Evolutionary conservation across 352 stramenopile genomes (phyloP), one percentile per base, ranked within the genome.

Genomic region (Phytophthora kernoviae): DNA sequence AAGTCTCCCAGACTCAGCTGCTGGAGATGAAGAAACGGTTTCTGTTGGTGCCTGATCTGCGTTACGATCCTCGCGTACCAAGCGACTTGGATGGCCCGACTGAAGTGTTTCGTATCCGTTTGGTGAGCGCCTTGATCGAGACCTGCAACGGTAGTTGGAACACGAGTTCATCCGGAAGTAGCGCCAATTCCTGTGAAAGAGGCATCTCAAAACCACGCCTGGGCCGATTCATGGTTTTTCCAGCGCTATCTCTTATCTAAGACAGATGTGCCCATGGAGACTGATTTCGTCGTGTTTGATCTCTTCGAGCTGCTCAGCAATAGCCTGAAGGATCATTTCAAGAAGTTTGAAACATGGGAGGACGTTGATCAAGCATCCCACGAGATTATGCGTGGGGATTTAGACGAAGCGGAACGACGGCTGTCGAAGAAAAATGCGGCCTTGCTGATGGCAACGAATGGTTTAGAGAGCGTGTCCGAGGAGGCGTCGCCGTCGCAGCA

Each of bases 201-300:
- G 79, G 81, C 32, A 91, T 96, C 42, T 96, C 93, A 8, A 72
- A 88, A 41, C 66, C 72, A 1, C 91, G 94, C 33, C 71, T 99
- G 2, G 81, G 88, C 20, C 87, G 83, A 12, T 98, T 98, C 56
- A 83, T 98, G 54, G 7, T 96, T 97, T 60, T 98, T 99, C 61
- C 94, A 99, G 67, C 87, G 94, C 22, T 99, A 99, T 77, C 83
- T 99, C 15, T 98, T 98, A 42, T 96, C 93, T 22, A 99, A 99
- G 74, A 82, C 77, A 4, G 87, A 96, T 33, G 83, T 99, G 12
- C 96, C 96, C 1, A 85, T 97, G 40, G 96, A 99, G 51, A 97
- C 97, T 26, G 86, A 98, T 50, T 98, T 97, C 71, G 76, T 93
- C 32, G 81, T 97, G 37, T 75, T 89, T 6, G 83, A 98, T 44